These are phyloP conservation scores for Lichtheimia hyalospora DNA, from an alignment of 371 early-diverging fungal genomes.

Conservation along the genomic window DNA sequence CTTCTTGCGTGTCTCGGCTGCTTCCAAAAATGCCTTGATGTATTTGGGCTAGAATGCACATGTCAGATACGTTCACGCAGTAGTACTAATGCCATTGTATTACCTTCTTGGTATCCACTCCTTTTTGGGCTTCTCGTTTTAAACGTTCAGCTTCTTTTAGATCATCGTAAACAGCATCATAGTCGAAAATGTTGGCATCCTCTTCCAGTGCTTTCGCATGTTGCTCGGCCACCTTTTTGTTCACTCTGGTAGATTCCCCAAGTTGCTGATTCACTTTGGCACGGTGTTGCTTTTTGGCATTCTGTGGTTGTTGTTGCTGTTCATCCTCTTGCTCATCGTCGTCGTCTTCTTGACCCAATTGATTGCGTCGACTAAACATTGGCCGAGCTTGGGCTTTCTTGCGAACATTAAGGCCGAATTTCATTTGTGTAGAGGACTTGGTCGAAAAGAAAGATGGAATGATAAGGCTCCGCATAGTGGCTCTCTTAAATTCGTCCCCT, in stretches of 20 bases:
- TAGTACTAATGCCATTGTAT: conserved; percentile 20
- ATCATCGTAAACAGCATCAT: conserved; percentile 89
- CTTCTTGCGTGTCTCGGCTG: conserved; percentile 80
- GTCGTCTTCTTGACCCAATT: conserved; percentile 27
- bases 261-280: conserved; percentile 37
- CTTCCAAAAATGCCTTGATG: conserved; percentile 70
- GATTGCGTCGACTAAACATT: conserved; percentile 13
- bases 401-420: conserved; percentile 43
- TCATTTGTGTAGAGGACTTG: conserved; percentile 20
- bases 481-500: not conserved
- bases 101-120: conserved; percentile 27
- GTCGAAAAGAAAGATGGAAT: not conserved
- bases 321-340: conserved; percentile 22
- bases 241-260: conserved; percentile 20
- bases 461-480: too few species aligned
- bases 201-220: conserved; percentile 71
- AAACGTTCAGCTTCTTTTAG: conserved; percentile 69
- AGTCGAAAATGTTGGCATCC: conserved; percentile 87
- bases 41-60: conserved; percentile 66
- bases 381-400: conserved; percentile 26
- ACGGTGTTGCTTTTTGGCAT: conserved; percentile 21
- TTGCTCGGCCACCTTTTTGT: conserved; percentile 46
- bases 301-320: conserved; percentile 3
- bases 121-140: conserved; percentile 45
- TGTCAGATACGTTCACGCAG: not conserved